These are phyloP conservation scores for Cenococcum geophilum DNA, from an alignment of 495 filamentous ascomycete genomes.

Conservation along the genomic window DNA sequence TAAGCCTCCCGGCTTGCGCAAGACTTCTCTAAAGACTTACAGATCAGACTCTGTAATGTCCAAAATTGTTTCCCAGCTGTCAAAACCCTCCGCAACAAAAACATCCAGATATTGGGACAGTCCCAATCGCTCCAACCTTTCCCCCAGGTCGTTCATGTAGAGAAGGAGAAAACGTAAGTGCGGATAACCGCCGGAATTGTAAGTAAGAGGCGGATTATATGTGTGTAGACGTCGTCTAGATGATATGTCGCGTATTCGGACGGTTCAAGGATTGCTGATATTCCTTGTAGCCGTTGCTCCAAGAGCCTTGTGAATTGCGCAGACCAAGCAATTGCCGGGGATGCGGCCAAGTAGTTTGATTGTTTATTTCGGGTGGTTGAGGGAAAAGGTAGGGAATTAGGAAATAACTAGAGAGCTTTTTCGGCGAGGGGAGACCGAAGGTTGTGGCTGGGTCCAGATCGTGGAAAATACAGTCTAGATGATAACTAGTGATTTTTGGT, in stretches of 20 bases:
- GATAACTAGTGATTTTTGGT: not conserved
- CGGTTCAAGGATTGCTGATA: too few relatives aligned
- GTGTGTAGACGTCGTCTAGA: not conserved
- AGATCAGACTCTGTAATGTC: constrained; percentile 77
- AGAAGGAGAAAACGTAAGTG: not conserved
- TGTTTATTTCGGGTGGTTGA: not conserved
- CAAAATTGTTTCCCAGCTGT: constrained; percentile 71
- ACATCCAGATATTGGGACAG: constrained; percentile 63
- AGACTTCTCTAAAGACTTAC: constrained; percentile 41
- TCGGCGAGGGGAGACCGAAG: not conserved
- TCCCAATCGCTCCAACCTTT: constrained; percentile 62
- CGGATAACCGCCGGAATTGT: not conserved
- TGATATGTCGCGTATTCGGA: too few relatives aligned
- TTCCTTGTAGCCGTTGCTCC: too few relatives aligned
- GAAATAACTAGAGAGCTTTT: not conserved
- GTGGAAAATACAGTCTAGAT: constrained; percentile 21
- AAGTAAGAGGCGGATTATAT: not conserved
- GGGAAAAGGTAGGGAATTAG: not conserved
- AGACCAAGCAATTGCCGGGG: too few relatives aligned
- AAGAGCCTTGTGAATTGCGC: too few relatives aligned
- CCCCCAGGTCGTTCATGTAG: constrained; percentile 52
- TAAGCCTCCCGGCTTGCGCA: constrained; percentile 9
- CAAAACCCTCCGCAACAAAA: constrained; percentile 70
- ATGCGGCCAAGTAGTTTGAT: not conserved
- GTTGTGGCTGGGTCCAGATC: constrained; percentile 8